These are phyloP conservation scores for Linum usitatissimum DNA, from an alignment of 345 rosid genomes.

Conservation along the genomic window DNA sequence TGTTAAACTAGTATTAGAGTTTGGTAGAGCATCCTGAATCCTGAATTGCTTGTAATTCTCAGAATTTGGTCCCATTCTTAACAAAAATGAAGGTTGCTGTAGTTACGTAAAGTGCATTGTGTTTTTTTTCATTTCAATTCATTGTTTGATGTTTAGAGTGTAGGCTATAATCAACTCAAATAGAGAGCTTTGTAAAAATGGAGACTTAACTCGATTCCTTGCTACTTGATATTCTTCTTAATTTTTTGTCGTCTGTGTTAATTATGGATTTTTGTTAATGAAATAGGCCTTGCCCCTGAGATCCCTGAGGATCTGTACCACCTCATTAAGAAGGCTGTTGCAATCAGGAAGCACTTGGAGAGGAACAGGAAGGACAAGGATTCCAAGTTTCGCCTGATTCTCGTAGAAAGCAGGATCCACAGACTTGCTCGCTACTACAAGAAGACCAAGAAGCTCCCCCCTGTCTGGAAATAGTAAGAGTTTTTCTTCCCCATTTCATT, in stretches of 20 bases:
- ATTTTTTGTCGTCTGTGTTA: not conserved
- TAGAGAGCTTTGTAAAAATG: too few species aligned
- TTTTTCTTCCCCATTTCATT: not conserved
- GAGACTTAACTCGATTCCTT: too few species aligned
- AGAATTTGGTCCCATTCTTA: too few species aligned
- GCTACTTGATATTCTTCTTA: not conserved
- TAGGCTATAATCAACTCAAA: too few species aligned
- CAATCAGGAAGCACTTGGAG: slow-evolving; percentile 10
- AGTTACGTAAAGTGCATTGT: too few species aligned
- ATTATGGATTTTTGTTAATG: not conserved
- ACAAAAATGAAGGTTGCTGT: too few species aligned
- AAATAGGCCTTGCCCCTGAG: slow-evolving; percentile 3
- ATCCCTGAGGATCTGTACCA: slow-evolving; percentile 11
- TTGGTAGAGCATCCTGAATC: too few species aligned
- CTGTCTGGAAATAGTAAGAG: slow-evolving; percentile 9
- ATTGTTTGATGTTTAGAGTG: too few species aligned
- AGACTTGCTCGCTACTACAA: slow-evolving; percentile 8
- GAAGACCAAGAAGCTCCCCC: slow-evolving; percentile 13
- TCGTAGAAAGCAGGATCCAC: slow-evolving; percentile 9
- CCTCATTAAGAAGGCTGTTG: slow-evolving; percentile 12
- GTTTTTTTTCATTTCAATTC: too few species aligned
- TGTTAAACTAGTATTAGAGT: too few species aligned
- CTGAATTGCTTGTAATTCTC: too few species aligned
- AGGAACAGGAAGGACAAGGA: slow-evolving; percentile 12
- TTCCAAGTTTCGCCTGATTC: slow-evolving; percentile 8